Base-by-base conservation (phyloP, 345 rosid species). In the Hypericum androsaemum region DNA sequence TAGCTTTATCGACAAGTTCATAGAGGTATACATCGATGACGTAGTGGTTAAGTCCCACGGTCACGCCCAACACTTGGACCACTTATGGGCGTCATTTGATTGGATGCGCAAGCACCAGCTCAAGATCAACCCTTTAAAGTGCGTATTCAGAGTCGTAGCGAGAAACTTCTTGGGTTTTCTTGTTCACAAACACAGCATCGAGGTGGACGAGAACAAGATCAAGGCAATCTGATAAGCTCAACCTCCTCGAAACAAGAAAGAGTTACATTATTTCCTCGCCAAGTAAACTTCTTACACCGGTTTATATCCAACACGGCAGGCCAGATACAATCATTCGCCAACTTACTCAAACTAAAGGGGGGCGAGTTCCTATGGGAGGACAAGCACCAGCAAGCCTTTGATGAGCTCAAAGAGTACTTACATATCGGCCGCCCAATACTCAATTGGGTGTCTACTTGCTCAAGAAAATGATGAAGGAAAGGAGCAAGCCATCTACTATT, bases 21-120 rank as follows among this genome's bases (percentile, higher is more conserved):
- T 57, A 7, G 53, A 57, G 16, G 8, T 57, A 0, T 57, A 57
- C 14, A 38, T 58, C 1, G 39, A 58, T 47, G 62, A 58, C 10
- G n/a, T 58, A 0, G 8, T 47, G 2, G 47, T 58, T 0, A 58
- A 58, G 16, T 58, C 53, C 0, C 37, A 47, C 6, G 6, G 5
- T 14, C 11, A 0, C 1, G 0, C 4, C 8, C 10, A 37, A 0
- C 62, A 58, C 8, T 0, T 39, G 0, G 15, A 4, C 0, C 35
- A 54, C 13, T 13, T 54, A 12, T 1, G 35, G 1, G 8, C 7
- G 11, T 13, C 13, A 0, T 54, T 54, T 9, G 8, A 10, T n/a
- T 7, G 58, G 6, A 39, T 54, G 46, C 14, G 47, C 11, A 9
- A 0, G 0, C 58, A 54, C 10, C 28, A 41, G 37, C 14, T 41